Conservation (phyloP, 1,284 basidiomycete genomes). For the Leccinum huronense region DNA sequence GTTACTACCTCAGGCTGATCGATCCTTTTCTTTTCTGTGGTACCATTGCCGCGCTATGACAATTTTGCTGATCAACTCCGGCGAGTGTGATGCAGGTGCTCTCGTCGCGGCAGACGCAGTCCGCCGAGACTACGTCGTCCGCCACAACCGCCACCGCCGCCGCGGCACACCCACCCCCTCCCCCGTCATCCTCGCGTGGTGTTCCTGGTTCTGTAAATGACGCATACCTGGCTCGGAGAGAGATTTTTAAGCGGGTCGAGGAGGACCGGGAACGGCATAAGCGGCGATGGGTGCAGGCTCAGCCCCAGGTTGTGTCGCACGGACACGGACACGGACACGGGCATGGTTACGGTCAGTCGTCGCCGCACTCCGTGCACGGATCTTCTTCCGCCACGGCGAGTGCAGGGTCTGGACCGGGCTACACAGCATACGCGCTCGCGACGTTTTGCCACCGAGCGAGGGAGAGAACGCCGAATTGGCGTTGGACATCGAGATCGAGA, state of each 20-base stretch:
- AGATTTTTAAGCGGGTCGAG: constrained; percentile 62
- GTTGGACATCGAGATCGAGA: no score
- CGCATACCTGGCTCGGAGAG: constrained; percentile 50
- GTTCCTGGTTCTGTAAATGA: constrained; percentile 4
- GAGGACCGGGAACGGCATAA: constrained; percentile 96
- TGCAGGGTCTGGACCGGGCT: not conserved
- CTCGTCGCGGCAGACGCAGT: not conserved
- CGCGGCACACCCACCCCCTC: no score
- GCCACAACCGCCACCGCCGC: no score
- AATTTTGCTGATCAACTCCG: no score
- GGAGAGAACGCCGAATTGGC: constrained; percentile 1
- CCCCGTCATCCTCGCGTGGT: constrained; percentile 13
- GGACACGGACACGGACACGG: constrained; percentile 3
- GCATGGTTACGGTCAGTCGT: not conserved
- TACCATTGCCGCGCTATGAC: not conserved
- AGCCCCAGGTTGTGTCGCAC: constrained; percentile 19
- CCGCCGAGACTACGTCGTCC: not conserved
- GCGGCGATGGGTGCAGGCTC: constrained; percentile 87
- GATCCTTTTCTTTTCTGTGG: no score
- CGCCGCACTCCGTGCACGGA: not conserved
- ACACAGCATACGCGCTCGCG: not conserved
- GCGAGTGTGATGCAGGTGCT: not conserved
- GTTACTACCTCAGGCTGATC: no score
- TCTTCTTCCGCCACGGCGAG: not conserved
- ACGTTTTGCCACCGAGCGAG: not conserved